Evolutionary conservation across 2,329 filamentous ascomycete genomes (phyloP).

Genomic region (Trichoderma sp.): DNA sequence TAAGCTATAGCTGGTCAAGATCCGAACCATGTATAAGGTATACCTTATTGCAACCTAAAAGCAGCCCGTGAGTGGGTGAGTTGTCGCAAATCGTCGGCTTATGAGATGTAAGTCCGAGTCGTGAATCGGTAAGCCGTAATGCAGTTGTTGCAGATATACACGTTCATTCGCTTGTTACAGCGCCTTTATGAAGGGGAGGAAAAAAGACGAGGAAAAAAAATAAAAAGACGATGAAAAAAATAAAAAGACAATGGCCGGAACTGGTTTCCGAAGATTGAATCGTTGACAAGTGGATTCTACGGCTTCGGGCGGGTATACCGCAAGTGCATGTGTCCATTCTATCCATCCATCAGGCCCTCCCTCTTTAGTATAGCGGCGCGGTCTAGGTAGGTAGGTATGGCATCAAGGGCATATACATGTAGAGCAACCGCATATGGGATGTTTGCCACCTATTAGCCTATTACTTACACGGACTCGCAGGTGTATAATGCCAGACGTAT

Average conservation of each 20-base stretch:
- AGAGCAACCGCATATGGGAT: background rate
- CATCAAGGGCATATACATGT: too few species aligned
- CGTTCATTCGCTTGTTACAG: background rate
- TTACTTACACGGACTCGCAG: too few species aligned
- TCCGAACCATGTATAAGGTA: background rate
- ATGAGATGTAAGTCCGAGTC: too few species aligned
- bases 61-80: too few species aligned
- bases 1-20: background rate
- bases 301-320: constrained; percentile 5
- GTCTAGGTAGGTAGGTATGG: too few species aligned
- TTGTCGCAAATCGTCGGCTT: background rate
- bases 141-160: background rate
- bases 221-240: background rate
- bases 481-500: too few species aligned
- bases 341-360: background rate
- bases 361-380: constrained; percentile 13
- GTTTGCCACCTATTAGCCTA: too few species aligned
- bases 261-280: constrained; percentile 8
- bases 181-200: background rate
- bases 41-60: background rate
- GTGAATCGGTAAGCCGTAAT: background rate
- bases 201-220: background rate
- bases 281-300: constrained; percentile 13
- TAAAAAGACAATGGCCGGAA: background rate
- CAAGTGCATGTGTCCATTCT: constrained; percentile 21